Conservation (phyloP, 2,329 filamentous ascomycete species). For the Trichoderma oligosporum region DNA sequence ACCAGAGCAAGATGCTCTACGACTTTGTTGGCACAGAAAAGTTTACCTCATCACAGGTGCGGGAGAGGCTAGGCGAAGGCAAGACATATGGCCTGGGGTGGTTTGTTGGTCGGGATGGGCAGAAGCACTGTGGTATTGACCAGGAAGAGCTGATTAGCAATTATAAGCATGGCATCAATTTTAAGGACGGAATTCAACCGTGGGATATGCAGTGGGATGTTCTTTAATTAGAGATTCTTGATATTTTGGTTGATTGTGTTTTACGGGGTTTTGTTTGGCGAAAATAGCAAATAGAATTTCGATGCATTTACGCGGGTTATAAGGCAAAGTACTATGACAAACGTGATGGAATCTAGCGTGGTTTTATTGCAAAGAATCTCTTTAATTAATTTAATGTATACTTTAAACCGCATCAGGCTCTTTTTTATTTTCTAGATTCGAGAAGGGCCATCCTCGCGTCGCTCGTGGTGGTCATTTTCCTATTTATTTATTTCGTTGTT, state of each 20-base stretch:
- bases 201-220: conserved; percentile 46
- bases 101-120: conserved; percentile 69
- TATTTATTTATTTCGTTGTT: no score
- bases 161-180: conserved; percentile 62
- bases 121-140: conserved; percentile 73
- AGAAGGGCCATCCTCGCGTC: no score
- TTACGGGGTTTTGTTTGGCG: neutral
- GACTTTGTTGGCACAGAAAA: conserved; percentile 69
- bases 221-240: conserved; percentile 23
- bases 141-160: conserved; percentile 64
- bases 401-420: no score
- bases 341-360: neutral
- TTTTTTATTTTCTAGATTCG: no score
- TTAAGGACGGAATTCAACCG: conserved; percentile 47
- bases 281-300: neutral
- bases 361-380: neutral
- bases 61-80: conserved; percentile 52
- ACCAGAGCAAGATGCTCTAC: conserved; percentile 76
- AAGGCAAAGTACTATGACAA: neutral
- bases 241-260: neutral
- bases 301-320: conserved; percentile 4
- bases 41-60: conserved; percentile 59
- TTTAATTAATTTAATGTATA: neutral
- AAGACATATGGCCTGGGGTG: conserved; percentile 71
- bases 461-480: no score